These are phyloP conservation scores for bread wheat (Triticum aestivum) DNA, from an alignment of 176 grass and related monocot genomes.

Conservation along the genomic window IWGSC_CS_RefSeq_v2.1 NC_057809.1:509369317-509369816, in stretches of 20 bases:
- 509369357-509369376: constrained; percentile 1
- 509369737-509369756: constrained; percentile 21
- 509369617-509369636: neutral
- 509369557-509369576: constrained; percentile 26
- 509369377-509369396: neutral
- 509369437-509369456: constrained; percentile 37
- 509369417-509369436: constrained; percentile 7
- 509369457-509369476: constrained; percentile 38
- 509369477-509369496: constrained; percentile 19
- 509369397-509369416: neutral
- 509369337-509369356: neutral
- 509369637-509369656: neutral
- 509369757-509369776: constrained; percentile 30
- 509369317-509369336: neutral
- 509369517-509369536: constrained; percentile 36
- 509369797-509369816: constrained; percentile 17
- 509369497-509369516: constrained; percentile 27
- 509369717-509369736: constrained; percentile 80
- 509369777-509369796: neutral
- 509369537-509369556: neutral
- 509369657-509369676: constrained; percentile 40
- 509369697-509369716: constrained; percentile 27
- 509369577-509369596: neutral
- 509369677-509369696: constrained; percentile 55
- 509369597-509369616: constrained; percentile 26